These are phyloP conservation scores for Ostreobium quekettii DNA, from an alignment of 139 green algal species.

Conservation along the genomic window DNA sequence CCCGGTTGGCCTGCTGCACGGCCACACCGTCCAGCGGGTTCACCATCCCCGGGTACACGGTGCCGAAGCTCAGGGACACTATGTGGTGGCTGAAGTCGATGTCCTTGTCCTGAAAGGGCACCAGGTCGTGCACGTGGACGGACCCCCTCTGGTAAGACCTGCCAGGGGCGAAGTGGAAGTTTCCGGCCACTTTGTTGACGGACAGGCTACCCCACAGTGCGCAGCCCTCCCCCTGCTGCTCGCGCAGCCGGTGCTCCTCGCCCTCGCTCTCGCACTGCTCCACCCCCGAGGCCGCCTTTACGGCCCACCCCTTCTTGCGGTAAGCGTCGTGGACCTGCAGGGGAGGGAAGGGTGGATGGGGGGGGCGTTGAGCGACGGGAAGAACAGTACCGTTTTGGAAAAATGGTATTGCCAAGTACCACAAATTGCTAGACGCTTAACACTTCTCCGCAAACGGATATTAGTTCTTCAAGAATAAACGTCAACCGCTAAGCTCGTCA, in stretches of 20 bases:
- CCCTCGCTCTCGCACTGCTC: conserved; percentile 79
- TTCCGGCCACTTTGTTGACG: conserved; percentile 83
- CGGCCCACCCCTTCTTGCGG: conserved; percentile 61
- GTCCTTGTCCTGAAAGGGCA: conserved; percentile 60
- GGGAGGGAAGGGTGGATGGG: too few species aligned
- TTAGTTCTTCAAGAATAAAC: too few species aligned
- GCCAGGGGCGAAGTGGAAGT: conserved; percentile 95
- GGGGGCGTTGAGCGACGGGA: too few species aligned
- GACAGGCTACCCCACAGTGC: conserved; percentile 77
- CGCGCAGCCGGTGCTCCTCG: conserved; percentile 58
- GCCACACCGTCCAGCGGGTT: conserved; percentile 70
- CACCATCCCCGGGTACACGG: conserved; percentile 57
- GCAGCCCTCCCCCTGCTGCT: conserved; percentile 87
- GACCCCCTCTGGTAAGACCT: conserved; percentile 77
- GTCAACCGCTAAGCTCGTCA: too few species aligned
- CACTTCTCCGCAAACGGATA: too few species aligned
- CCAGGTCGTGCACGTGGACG: conserved; percentile 92
- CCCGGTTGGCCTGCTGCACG: conserved; percentile 17
- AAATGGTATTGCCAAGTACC: too few species aligned
- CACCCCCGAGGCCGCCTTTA: conserved; percentile 58
- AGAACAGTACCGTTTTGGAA: too few species aligned
- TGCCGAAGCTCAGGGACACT: conserved; percentile 42
- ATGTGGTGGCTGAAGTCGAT: conserved; percentile 78
- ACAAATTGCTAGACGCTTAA: too few species aligned
- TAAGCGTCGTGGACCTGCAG: conserved; percentile 68